phyloP scores from a whole-genome alignment of 1,284 basidiomycete species.

The Apiotrichum porosum region DNA sequence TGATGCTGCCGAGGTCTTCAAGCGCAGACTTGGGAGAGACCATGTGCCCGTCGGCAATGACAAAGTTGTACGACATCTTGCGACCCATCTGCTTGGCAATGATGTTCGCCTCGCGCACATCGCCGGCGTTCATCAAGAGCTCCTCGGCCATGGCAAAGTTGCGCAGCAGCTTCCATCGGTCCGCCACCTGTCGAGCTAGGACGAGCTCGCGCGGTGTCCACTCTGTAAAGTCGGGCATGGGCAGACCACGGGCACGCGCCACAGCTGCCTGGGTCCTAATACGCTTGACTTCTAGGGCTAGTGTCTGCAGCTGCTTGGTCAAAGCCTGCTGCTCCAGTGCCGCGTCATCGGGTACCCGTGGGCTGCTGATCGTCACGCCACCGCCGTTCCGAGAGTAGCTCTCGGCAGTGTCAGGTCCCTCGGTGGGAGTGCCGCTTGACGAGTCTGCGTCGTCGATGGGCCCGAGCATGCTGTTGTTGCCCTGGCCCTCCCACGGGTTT shows the following conservation, averaged over 20 bases:
- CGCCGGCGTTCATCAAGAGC: constrained; percentile 75
- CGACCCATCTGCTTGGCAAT: constrained; percentile 82
- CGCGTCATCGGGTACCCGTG: constrained; percentile 60
- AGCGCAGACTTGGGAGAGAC: constrained; percentile 66
- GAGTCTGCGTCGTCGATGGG: constrained; percentile 14
- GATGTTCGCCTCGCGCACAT: constrained; percentile 90
- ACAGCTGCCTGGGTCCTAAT: constrained; percentile 72
- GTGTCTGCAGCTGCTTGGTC: constrained; percentile 74
- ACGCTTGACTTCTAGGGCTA: constrained; percentile 76
- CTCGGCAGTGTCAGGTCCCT: constrained; percentile 8
- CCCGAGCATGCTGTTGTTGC: constrained; percentile 17
- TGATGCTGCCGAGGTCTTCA: constrained; percentile 78
- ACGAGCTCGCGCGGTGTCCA: constrained; percentile 75
- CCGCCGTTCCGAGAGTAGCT: constrained; percentile 8
- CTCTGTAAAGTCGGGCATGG: constrained; percentile 67
- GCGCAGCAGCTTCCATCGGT: constrained; percentile 76
- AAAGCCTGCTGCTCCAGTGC: constrained; percentile 85
- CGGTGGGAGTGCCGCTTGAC: constrained; percentile 17
- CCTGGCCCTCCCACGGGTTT: constrained; percentile 53
- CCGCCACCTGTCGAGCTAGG: constrained; percentile 71
- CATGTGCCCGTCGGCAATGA: constrained; percentile 64
- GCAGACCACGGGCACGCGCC: constrained; percentile 57
- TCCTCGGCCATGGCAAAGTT: constrained; percentile 89
- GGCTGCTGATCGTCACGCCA: neutral
- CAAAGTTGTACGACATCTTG: constrained; percentile 85